Base-by-base conservation (phyloP, 371 early-diverging fungal genomes). In the Syncephalis plumigaleata region DNA sequence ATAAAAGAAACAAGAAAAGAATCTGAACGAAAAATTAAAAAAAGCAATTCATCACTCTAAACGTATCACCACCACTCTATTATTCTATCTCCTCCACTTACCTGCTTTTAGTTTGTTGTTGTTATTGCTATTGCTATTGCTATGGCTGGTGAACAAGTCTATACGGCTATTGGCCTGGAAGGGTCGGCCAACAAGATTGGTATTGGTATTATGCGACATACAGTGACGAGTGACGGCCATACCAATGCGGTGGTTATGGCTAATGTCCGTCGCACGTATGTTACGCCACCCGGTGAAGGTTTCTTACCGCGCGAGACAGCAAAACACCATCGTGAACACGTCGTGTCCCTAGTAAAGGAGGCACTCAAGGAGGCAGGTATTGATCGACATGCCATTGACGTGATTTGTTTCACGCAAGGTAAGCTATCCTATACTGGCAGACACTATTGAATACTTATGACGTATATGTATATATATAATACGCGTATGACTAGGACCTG, bases 131-230 rank as follows among this genome's bases (percentile, higher is more conserved):
- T n/a, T n/a, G n/a, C n/a, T n/a, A n/a, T n/a, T 15, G 15, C 42
- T 22, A 17, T 40, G 20, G 8, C 25, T 22, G 25, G 21, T 22
- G 15, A 40, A 40, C 20, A 40, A 40, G 22, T 40, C 42, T 43
- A 31, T 31, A 46, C 21, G 4, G 40, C 82, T 20, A 60, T 86
- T 46, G 88, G 88, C 8, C 74, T 96, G 42, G 99, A 98, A 73
- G 98, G 98, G 16, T 91, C 92, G 17, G 99, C 99, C 36, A 99
- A 99, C 75, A 99, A 99, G 66, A 70, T 99, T 25, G 99, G 99
- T 25, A 78, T 99, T 17, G 99, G 99, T 3, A 85, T 99, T 53
- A 84, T 99, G 47, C 68, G 73, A 40, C 93, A 96, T 59, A 56
- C 56, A 9, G 47, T 58, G 20, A 4, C 7, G 4, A 11, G 31